phyloP scores from a whole-genome alignment of 108 stramenopile genomes.

The Fragilaria crotonensis region DNA sequence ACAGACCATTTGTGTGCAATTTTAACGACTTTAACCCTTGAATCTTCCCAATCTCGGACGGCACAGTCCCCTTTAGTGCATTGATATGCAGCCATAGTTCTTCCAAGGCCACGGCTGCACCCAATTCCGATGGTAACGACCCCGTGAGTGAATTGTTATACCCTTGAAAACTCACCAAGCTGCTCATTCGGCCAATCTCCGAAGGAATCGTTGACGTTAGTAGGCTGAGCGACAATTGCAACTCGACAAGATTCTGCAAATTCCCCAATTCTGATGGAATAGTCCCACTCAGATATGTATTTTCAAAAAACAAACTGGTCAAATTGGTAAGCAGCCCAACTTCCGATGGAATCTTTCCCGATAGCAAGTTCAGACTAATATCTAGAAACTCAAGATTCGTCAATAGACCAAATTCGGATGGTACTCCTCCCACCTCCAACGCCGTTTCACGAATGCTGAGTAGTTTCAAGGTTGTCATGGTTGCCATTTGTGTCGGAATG shows the following conservation, averaged over 20 bases:
- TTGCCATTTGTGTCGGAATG: conserved; percentile 10
- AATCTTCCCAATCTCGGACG: conserved; percentile 1
- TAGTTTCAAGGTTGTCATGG: conserved; percentile 5
- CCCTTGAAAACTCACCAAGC: conserved; percentile 1
- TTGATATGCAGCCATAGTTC: conserved; percentile 36
- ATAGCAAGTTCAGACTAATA: conserved; percentile 19
- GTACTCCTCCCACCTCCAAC: conserved; percentile 36
- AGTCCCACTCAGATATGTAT: conserved; percentile 49
- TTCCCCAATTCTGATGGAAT: conserved; percentile 11
- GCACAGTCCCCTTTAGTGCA: conserved; percentile 23
- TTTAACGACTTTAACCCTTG: background rate
- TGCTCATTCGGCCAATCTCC: conserved; percentile 19
- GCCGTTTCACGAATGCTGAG: conserved; percentile 1
- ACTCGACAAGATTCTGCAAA: background rate
- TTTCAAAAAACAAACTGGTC: conserved; percentile 38
- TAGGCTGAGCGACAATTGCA: conserved; percentile 17
- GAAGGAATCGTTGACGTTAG: conserved; percentile 25
- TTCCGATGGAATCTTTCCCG: conserved; percentile 27
- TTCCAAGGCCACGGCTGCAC: background rate
- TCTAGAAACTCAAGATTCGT: conserved; percentile 16
- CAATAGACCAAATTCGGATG: conserved; percentile 26
- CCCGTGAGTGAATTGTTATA: conserved; percentile 10
- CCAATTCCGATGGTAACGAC: background rate
- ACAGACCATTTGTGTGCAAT: background rate
- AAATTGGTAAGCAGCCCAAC: conserved; percentile 29